These are phyloP conservation scores for Rhodotorula babjevae DNA, from an alignment of 768 basidiomycete genomes.

Conservation along the genomic window DNA sequence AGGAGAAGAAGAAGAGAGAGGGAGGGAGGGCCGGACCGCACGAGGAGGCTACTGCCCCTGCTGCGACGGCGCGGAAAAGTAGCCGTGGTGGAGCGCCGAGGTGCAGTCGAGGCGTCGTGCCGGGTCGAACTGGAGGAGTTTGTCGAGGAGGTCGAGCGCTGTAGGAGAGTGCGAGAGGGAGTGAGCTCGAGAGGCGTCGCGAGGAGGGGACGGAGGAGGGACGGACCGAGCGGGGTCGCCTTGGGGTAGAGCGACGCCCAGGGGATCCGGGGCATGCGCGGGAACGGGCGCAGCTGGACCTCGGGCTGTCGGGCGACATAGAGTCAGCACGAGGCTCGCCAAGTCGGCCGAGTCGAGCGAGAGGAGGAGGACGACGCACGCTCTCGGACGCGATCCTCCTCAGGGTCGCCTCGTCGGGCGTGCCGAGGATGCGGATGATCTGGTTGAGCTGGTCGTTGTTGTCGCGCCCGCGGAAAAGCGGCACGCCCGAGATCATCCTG, in stretches of 20 bases:
- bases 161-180: background rate
- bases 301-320: conserved; percentile 59
- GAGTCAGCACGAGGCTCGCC: conserved; percentile 15
- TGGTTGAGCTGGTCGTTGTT: conserved; percentile 96
- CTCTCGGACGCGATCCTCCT: conserved; percentile 85
- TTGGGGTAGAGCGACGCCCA: conserved; percentile 77
- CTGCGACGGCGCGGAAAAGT: too few species aligned
- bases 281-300: conserved; percentile 74
- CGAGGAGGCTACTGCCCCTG: too few species aligned
- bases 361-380: conserved; percentile 14
- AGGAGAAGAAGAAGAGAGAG: too few species aligned
- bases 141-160: conserved; percentile 90
- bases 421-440: conserved; percentile 95
- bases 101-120: conserved; percentile 82
- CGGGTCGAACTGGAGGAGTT: conserved; percentile 92
- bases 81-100: conserved; percentile 63
- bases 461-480: conserved; percentile 91
- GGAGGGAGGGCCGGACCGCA: too few species aligned
- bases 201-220: background rate
- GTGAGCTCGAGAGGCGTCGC: conserved; percentile 1
- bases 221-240: conserved; percentile 70
- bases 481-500: conserved; percentile 90
- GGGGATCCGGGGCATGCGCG: conserved; percentile 77
- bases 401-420: conserved; percentile 80
- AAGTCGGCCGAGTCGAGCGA: background rate